These are phyloP conservation scores for Picochlorum sp. DNA, from an alignment of 139 green algal genomes.

Conservation along the genomic window DNA sequence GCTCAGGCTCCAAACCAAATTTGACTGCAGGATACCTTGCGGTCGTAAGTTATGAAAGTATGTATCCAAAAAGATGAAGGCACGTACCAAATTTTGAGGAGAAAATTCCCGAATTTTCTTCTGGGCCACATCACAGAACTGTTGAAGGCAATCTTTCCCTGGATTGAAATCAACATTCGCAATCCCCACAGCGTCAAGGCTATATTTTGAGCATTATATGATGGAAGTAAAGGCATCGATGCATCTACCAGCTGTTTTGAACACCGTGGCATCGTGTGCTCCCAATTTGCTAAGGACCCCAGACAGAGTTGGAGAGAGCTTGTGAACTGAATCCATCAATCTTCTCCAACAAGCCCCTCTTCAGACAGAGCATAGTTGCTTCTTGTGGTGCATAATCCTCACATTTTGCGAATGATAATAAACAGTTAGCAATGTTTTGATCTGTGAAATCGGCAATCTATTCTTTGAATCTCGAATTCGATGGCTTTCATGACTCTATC, in stretches of 20 bases:
- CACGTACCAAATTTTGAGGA: conserved; percentile 18
- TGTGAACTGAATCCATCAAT: conserved; percentile 32
- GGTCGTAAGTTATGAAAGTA: too few relatives aligned
- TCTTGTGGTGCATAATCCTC: conserved; percentile 21
- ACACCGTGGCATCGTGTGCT: conserved; percentile 22
- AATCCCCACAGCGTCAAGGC: conserved; percentile 41
- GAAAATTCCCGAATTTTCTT: conserved; percentile 28
- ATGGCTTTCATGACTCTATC: conserved; percentile 14
- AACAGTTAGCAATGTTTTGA: conserved; percentile 26
- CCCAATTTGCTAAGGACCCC: conserved; percentile 48
- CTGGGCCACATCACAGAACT: conserved; percentile 22
- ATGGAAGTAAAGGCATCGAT: conserved; percentile 17
- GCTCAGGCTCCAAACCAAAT: too few relatives aligned
- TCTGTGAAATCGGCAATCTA: conserved; percentile 13
- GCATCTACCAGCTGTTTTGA: conserved; percentile 24
- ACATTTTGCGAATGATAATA: conserved; percentile 45
- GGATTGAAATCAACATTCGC: conserved; percentile 26
- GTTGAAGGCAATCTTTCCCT: conserved; percentile 16
- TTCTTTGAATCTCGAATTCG: background rate
- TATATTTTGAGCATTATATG: conserved; percentile 51
- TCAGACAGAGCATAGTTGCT: background rate
- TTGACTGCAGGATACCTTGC: too few relatives aligned
- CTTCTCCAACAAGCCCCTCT: background rate
- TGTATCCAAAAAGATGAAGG: too few relatives aligned
- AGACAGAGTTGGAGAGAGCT: conserved; percentile 52